Evolutionary conservation across 208 protist species (phyloP).

Genomic region (Trypanosoma brucei): DNA sequence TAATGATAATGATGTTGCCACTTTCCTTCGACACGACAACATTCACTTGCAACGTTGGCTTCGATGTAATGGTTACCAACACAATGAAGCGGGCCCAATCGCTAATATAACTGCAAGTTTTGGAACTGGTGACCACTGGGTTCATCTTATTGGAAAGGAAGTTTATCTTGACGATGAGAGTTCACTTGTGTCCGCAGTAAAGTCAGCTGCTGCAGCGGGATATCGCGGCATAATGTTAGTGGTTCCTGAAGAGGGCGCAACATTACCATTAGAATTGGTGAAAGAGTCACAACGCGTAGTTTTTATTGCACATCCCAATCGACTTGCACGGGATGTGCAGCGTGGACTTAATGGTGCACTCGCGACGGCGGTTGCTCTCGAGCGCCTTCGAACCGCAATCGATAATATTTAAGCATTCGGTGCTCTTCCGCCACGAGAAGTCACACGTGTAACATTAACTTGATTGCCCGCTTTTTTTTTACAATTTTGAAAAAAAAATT

Average conservation of each 20-base stretch:
- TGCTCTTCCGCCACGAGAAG: no score
- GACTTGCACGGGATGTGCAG: slow-evolving; percentile 34
- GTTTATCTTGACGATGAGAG: slow-evolving; percentile 53
- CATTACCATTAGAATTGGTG: slow-evolving; percentile 38
- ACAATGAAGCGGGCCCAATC: slow-evolving; percentile 43
- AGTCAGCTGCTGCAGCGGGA: slow-evolving; percentile 14
- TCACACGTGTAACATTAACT: no score
- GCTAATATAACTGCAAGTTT: background rate
- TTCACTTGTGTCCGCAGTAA: slow-evolving; percentile 26
- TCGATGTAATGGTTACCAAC: slow-evolving; percentile 19
- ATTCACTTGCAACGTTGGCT: slow-evolving; percentile 31
- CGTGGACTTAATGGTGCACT: slow-evolving; percentile 65
- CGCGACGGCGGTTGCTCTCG: slow-evolving; percentile 54
- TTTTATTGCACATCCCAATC: slow-evolving; percentile 35
- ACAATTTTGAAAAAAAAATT: no score
- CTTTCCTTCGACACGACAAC: slow-evolving; percentile 51
- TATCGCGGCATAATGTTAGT: slow-evolving; percentile 58
- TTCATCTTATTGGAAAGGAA: slow-evolving; percentile 28
- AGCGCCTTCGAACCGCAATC: slow-evolving; percentile 48
- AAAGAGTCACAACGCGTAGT: slow-evolving; percentile 27
- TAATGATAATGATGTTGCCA: background rate
- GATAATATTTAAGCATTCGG: slow-evolving; percentile 10
- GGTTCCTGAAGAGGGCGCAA: slow-evolving; percentile 60
- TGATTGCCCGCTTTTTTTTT: no score
- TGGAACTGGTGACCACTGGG: slow-evolving; percentile 4